A percentile compares a stretch with the other conserved stretches of the same genome.
phyloP scores from a whole-genome alignment of 495 filamentous ascomycete genomes.

The Aspergillus wentii region DNA sequence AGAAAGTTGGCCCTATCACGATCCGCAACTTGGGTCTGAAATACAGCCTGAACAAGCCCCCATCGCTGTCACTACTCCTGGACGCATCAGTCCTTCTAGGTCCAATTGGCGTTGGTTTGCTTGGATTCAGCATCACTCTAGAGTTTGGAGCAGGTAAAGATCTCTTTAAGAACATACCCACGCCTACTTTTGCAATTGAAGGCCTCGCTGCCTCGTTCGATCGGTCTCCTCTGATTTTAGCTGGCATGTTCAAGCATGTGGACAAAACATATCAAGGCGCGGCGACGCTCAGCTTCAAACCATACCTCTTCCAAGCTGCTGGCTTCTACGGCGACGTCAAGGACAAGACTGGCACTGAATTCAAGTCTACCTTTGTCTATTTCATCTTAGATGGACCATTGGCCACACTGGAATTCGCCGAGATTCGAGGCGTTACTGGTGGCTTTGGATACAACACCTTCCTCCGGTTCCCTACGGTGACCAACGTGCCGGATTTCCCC shows the following conservation, averaged over 20 bases:
- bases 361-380: slow-evolving; percentile 35
- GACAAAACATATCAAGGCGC: slow-evolving; percentile 32
- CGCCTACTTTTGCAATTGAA: slow-evolving; percentile 14
- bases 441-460: slow-evolving; percentile 44
- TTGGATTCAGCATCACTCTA: slow-evolving; percentile 28
- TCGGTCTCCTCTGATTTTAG: slow-evolving; percentile 30
- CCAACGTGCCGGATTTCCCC: slow-evolving; percentile 31
- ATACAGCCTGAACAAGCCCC: slow-evolving; percentile 12
- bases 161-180: slow-evolving; percentile 6
- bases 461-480: slow-evolving; percentile 23
- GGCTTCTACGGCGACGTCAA: slow-evolving; percentile 29
- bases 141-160: background rate
- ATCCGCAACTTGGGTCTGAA: slow-evolving; percentile 30
- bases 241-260: slow-evolving; percentile 31
- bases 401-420: slow-evolving; percentile 33
- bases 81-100: slow-evolving; percentile 34
- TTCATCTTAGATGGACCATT: slow-evolving; percentile 39
- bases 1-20: slow-evolving; percentile 20
- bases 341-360: slow-evolving; percentile 6
- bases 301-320: slow-evolving; percentile 31
- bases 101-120: slow-evolving; percentile 28
- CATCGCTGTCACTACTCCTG: slow-evolving; percentile 22
- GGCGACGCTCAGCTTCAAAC: slow-evolving; percentile 26
- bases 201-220: slow-evolving; percentile 33
- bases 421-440: slow-evolving; percentile 27